Evolutionary conservation across 306 rosid species (phyloP).

Genomic region (Nissolia schottii): DNA sequence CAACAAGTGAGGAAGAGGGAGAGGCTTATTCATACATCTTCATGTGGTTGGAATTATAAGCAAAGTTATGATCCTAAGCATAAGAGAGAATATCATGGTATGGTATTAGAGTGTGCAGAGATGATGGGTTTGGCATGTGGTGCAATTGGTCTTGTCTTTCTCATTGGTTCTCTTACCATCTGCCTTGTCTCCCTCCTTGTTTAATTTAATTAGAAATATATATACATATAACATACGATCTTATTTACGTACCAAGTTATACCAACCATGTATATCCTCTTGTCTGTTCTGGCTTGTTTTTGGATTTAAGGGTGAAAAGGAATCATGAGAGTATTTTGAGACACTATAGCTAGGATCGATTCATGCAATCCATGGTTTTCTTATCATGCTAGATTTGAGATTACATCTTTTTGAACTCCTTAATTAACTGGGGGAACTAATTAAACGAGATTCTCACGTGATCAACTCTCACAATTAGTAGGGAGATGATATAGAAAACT

Average conservation of each 20-base stretch:
- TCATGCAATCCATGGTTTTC: not conserved
- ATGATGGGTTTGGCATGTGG: slow-evolving; percentile 32
- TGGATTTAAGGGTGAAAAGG: not conserved
- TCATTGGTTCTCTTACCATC: slow-evolving; percentile 40
- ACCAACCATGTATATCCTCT: not conserved
- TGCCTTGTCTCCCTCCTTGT: slow-evolving; percentile 35
- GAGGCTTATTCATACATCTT: not conserved
- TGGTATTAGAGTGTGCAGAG: slow-evolving; percentile 27
- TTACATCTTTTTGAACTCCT: not conserved
- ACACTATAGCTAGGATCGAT: not conserved
- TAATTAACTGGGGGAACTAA: too few species aligned
- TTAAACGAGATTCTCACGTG: too few species aligned
- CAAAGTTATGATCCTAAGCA: not conserved
- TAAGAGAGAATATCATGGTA: slow-evolving; percentile 11
- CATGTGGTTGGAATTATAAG: slow-evolving; percentile 38
- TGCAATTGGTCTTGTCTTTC: slow-evolving; percentile 46
- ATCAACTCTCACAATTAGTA: too few species aligned
- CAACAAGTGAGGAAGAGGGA: slow-evolving; percentile 34
- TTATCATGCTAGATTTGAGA: not conserved
- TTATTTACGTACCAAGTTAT: not conserved
- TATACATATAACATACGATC: not conserved
- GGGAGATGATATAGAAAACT: too few species aligned
- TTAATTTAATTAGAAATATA: too few species aligned
- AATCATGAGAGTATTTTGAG: not conserved
- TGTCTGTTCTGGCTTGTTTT: not conserved